Evolutionary conservation across 176 grass and related monocot species (phyloP).

Genomic region (Cocos nucifera): DNA sequence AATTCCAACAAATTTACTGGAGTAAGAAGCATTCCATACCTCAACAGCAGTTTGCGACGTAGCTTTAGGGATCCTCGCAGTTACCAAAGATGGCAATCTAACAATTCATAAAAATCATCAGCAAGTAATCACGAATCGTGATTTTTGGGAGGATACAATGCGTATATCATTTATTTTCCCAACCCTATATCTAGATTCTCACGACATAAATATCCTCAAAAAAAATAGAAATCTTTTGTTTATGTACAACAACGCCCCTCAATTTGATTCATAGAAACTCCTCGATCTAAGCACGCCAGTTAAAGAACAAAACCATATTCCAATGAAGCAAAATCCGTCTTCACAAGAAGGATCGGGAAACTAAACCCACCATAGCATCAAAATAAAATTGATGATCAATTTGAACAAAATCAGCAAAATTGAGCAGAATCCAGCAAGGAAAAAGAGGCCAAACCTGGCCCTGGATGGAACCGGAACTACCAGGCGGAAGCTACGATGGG

Average conservation of each 20-base stretch:
- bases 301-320: not conserved
- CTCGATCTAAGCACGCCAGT: too few species aligned
- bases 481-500: not conserved
- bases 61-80: constrained; percentile 54
- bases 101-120: constrained; percentile 6
- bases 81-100: constrained; percentile 28
- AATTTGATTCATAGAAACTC: too few species aligned
- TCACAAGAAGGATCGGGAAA: not conserved
- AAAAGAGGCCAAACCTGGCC: not conserved
- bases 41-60: constrained; percentile 65
- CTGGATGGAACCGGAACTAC: not conserved
- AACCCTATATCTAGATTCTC: too few species aligned
- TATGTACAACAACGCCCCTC: too few species aligned
- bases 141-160: not conserved
- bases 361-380: not conserved
- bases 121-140: not conserved
- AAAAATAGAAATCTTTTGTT: too few species aligned
- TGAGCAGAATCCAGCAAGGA: not conserved
- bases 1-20: constrained; percentile 32
- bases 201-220: too few species aligned
- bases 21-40: constrained; percentile 52
- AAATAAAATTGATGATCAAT: not conserved
- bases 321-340: not conserved
- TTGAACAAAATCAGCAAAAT: not conserved
- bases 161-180: too few species aligned